Base-by-base conservation (phyloP, 192 early-diverging fungal genomes). In the Funneliformis mosseae region DNA sequence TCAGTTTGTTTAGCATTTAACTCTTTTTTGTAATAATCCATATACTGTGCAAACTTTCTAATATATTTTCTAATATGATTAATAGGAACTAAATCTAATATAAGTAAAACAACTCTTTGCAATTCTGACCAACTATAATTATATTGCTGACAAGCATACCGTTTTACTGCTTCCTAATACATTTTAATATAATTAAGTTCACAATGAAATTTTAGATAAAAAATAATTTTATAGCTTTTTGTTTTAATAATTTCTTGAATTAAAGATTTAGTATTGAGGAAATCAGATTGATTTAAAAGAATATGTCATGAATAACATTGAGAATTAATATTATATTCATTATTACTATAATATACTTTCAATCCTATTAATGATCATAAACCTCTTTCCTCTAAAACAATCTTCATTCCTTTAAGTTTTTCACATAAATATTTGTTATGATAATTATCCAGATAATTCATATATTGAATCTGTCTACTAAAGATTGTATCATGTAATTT, bases 201-300 rank as follows among this genome's bases (percentile, higher is more conserved):
- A 72, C 6, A 61, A 50, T 80, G 68, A 80, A 73, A 80, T 25
- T 80, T 80, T 28, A 27, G 55, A 41, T 80, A 80, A 46, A 60
- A 80, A 12, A 80, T 70, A 48, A 60, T 2, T 25, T 42, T 80
- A 64, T 70, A 48, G 6, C 79, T 46, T 25, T 0, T 12, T 39
- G 9, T 28, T 59, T 80, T 68, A 80, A 80, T 80, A 23, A 73
- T 60, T 60, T 80, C 63, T 72, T 42, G 59, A 45, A 80, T 27
- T 12, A 50, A 39, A 8, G 67, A 7, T 69, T 80, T 80, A 16
- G 71, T n/a, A 14, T 5, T 18, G 1, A 21, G 11, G 46, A 80
- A 80, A 80, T 80, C 66, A 16, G 21, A 23, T 69, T 80, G 55
- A 18, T 7, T 7, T 61, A 0, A 8, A 62, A 76, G 74, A 76